phyloP scores from a whole-genome alignment of 2,329 filamentous ascomycete species.

The Ophiostoma ulmi region DNA sequence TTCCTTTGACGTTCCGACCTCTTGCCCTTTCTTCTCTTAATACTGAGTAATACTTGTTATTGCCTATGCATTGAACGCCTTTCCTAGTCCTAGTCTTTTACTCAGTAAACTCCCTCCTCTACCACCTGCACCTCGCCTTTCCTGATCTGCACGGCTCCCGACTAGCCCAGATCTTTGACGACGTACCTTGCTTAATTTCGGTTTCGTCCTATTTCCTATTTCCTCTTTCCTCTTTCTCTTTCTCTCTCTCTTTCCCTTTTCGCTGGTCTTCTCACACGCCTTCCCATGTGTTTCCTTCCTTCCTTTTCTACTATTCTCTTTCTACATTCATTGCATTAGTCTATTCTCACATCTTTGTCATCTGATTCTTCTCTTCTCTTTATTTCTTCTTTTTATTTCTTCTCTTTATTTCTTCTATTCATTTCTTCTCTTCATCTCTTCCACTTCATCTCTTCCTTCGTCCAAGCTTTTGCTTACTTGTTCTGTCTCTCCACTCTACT shows the following conservation, averaged over 20 bases:
- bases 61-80: not conserved
- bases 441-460: not conserved
- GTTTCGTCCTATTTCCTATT: slow-evolving; percentile 12
- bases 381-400: too few species aligned
- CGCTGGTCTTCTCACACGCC: too few species aligned
- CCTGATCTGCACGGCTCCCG: slow-evolving; percentile 18
- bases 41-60: not conserved
- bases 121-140: slow-evolving; percentile 5
- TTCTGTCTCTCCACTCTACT: not conserved
- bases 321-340: not conserved
- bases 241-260: not conserved
- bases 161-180: slow-evolving; percentile 18
- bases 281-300: not conserved
- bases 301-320: not conserved
- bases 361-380: not conserved
- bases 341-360: not conserved
- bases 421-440: not conserved
- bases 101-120: not conserved
- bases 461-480: not conserved
- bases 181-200: slow-evolving; percentile 16
- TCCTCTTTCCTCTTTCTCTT: not conserved
- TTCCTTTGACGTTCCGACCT: not conserved
- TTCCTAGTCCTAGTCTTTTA: not conserved
- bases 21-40: not conserved
- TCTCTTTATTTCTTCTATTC: not conserved